Conservation (phyloP, 257 asterid genomes). For the Nicotiana tomentosiformis region DNA sequence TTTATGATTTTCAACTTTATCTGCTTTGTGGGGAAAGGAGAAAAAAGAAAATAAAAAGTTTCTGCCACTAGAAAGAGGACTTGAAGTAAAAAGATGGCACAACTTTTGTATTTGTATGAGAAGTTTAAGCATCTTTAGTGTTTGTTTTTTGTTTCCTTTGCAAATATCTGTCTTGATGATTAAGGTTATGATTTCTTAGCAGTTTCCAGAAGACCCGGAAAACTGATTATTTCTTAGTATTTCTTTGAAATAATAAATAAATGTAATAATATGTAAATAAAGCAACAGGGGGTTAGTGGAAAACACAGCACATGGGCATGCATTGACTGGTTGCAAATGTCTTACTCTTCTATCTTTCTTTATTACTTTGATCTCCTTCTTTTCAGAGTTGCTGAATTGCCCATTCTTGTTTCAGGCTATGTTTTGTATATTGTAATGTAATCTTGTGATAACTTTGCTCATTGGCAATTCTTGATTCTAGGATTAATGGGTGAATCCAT, state of each 20-base stretch:
- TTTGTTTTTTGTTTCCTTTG: background rate
- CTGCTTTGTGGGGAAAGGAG: too few relatives aligned
- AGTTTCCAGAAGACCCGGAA: constrained; percentile 31
- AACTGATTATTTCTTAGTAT: constrained; percentile 2
- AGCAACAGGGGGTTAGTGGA: constrained; percentile 5
- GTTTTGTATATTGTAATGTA: constrained; percentile 12
- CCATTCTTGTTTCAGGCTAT: constrained; percentile 25
- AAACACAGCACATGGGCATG: constrained; percentile 46
- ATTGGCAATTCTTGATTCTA: constrained; percentile 1
- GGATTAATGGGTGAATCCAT: constrained; percentile 36
- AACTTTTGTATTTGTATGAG: constrained; percentile 31
- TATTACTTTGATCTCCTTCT: background rate
- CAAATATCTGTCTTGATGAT: constrained; percentile 27
- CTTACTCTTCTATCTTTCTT: background rate
- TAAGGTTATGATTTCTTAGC: constrained; percentile 30
- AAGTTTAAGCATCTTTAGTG: constrained; percentile 22
- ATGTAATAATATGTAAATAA: constrained; percentile 4
- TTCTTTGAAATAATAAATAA: background rate
- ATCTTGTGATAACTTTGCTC: background rate
- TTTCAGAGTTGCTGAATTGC: constrained; percentile 20
- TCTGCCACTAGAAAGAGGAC: too few relatives aligned
- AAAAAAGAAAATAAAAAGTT: too few relatives aligned
- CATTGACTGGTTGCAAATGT: background rate
- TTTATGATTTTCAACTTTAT: constrained; percentile 3
- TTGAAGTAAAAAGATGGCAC: constrained; percentile 19